These are phyloP conservation scores for Persicaria tinctoria DNA, from an alignment of 148 eudicot genomes.

Conservation along the genomic window DNA sequence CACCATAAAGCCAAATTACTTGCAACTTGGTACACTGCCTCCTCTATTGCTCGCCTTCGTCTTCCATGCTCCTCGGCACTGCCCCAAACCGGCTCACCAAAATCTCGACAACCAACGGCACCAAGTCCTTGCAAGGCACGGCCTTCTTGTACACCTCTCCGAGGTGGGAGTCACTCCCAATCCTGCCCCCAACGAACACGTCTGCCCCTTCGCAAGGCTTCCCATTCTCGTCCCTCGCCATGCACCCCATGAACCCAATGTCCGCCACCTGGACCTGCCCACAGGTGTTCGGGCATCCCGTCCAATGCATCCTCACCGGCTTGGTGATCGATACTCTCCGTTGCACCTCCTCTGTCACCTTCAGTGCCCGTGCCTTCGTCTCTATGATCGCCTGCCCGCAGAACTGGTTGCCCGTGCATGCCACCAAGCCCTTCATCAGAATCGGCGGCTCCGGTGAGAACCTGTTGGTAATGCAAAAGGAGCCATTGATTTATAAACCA, in stretches of 20 bases:
- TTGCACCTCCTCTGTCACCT: slow-evolving; percentile 75
- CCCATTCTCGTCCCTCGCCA: slow-evolving; percentile 70
- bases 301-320: slow-evolving; percentile 97
- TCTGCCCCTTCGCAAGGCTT: slow-evolving; percentile 83
- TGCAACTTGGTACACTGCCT: background rate
- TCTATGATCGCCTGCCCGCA: slow-evolving; percentile 96
- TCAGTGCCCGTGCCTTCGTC: slow-evolving; percentile 75
- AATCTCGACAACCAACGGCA: slow-evolving; percentile 58
- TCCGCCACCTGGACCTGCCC: slow-evolving; percentile 98
- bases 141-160: slow-evolving; percentile 73
- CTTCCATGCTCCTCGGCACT: slow-evolving; percentile 58
- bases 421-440: slow-evolving; percentile 79
- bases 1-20: background rate
- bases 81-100: slow-evolving; percentile 71
- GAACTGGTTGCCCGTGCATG: slow-evolving; percentile 95
- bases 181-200: slow-evolving; percentile 72
- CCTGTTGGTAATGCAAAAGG: slow-evolving; percentile 15
- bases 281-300: slow-evolving; percentile 85
- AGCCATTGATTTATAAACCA: too few species aligned
- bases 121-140: slow-evolving; percentile 79
- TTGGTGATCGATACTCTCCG: slow-evolving; percentile 47
- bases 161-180: slow-evolving; percentile 89
- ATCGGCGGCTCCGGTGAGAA: slow-evolving; percentile 71
- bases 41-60: slow-evolving; percentile 35
- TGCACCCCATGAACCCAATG: slow-evolving; percentile 97